These are phyloP conservation scores for Davidsoniella eucalypti DNA, from an alignment of 2,329 filamentous ascomycete genomes.

Conservation along the genomic window DNA sequence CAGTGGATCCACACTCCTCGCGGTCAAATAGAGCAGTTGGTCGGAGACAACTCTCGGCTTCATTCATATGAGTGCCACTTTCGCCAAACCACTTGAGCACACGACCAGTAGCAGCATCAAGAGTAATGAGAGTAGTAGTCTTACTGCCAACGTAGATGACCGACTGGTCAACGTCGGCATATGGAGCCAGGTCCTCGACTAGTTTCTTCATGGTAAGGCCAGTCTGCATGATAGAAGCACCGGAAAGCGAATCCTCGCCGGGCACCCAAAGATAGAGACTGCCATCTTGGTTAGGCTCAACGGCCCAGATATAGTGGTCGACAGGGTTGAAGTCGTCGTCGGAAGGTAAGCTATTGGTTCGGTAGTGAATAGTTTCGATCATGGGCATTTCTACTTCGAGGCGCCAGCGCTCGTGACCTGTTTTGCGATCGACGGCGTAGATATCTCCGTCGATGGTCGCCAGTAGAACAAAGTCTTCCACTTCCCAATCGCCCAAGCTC, in stretches of 20 bases:
- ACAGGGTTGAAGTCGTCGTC: conserved; percentile 46
- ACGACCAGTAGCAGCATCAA: conserved; percentile 72
- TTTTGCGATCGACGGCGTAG: conserved; percentile 77
- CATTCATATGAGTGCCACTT: conserved; percentile 47
- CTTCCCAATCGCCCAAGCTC: conserved; percentile 98
- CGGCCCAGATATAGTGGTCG: conserved; percentile 85
- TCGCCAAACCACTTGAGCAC: conserved; percentile 75
- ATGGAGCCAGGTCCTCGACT: conserved; percentile 68
- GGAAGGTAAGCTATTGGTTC: conserved; percentile 46
- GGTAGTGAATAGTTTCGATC: conserved; percentile 76
- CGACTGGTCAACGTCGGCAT: conserved; percentile 55
- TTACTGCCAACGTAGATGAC: conserved; percentile 87
- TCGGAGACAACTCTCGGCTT: conserved; percentile 58
- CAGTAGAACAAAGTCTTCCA: conserved; percentile 99
- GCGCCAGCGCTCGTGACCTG: conserved; percentile 71
- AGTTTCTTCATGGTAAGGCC: conserved; percentile 69
- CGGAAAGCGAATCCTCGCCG: conserved; percentile 20
- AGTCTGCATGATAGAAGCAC: conserved; percentile 41
- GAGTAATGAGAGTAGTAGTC: conserved; percentile 72
- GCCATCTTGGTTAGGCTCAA: conserved; percentile 80
- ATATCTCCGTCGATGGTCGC: conserved; percentile 98
- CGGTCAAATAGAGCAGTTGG: conserved; percentile 50
- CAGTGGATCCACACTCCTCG: conserved; percentile 63
- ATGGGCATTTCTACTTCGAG: conserved; percentile 72
- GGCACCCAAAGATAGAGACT: conserved; percentile 76